Evolutionary conservation across 2,329 filamentous ascomycete genomes (phyloP).

Genomic region (Pseudogymnoascus sp.): DNA sequence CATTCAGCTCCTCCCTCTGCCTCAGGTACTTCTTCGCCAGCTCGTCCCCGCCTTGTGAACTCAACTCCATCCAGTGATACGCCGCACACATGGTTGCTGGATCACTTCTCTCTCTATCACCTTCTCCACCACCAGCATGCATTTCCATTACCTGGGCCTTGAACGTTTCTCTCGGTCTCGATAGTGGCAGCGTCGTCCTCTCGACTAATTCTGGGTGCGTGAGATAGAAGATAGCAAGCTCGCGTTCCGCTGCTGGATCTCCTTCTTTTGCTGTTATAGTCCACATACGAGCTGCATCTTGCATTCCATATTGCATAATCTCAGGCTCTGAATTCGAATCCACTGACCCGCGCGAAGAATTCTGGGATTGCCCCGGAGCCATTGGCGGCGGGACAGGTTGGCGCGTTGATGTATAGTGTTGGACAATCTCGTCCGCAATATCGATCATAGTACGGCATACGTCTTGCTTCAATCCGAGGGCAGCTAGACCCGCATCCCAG

Average conservation of each 20-base stretch:
- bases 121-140: slow-evolving; percentile 43
- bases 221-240: slow-evolving; percentile 87
- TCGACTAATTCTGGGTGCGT: slow-evolving; percentile 80
- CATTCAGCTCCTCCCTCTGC: slow-evolving; percentile 40
- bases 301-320: slow-evolving; percentile 58
- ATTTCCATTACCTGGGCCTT: slow-evolving; percentile 76
- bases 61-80: slow-evolving; percentile 94
- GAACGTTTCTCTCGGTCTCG: slow-evolving; percentile 80
- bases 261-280: slow-evolving; percentile 92
- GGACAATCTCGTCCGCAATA: slow-evolving; percentile 60
- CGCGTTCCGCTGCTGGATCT: slow-evolving; percentile 77
- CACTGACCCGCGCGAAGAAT: neutral
- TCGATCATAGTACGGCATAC: slow-evolving; percentile 64
- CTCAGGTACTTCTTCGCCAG: slow-evolving; percentile 74
- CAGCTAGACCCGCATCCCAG: slow-evolving; percentile 72
- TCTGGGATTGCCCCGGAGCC: neutral
- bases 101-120: slow-evolving; percentile 61
- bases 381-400: slow-evolving; percentile 26
- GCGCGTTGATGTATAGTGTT: slow-evolving; percentile 57
- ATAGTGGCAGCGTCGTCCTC: slow-evolving; percentile 73
- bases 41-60: slow-evolving; percentile 76
- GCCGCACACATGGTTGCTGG: slow-evolving; percentile 87
- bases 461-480: slow-evolving; percentile 82
- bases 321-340: slow-evolving; percentile 21
- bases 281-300: slow-evolving; percentile 81